Base-by-base conservation (phyloP, 2,329 filamentous ascomycete genomes). In the Talaromyces piceae region DNA sequence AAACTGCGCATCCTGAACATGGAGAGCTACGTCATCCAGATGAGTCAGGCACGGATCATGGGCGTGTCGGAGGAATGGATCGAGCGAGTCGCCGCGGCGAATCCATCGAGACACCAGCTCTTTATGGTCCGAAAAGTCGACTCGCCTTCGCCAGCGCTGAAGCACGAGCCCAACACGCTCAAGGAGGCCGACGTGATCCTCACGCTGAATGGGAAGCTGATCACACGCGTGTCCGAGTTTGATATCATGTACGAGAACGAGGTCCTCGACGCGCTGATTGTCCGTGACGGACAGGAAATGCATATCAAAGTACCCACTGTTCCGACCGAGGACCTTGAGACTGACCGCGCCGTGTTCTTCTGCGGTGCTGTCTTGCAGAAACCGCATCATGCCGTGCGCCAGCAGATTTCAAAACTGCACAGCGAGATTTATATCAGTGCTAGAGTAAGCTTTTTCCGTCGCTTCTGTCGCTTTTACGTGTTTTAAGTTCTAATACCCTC, bases 41-140 rank as follows among this genome's bases (percentile, higher is more conserved):
- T 98, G 91, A 87, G 87, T 33, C 93, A 98, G 71, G 91, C 89
- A 13, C 86, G 91, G 31, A 89, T 97, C 58, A 97, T 98, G 91
- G 93, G 93, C 8, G 89, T 97, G 1, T 88, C 88, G 0, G 91
- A 97, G 61, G 86, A 94, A 56, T 97, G 91, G 93, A 95, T 98
- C 61, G 79, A 88, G 60, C 87, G 89, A 68, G 91, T 96, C 2
- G 85, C 93, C 49, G 77, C 84, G 58, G 88, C 89, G 56, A 96
- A 98, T 68, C 87, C 88, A 33, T 85, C 93, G 47, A 87, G 90
- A 52, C 93, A 98, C 65, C 93, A 98, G 71, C 81, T 98, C 31
- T 98, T 98, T 75, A 96, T 98, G 87, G 89, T 98, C 26, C 86
- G 89, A 61, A 98, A 98, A 73, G 85, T 95, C 54, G 76, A 86